phyloP scores from a whole-genome alignment of 139 green algal genomes.

The Coelastrella sp. region DNA sequence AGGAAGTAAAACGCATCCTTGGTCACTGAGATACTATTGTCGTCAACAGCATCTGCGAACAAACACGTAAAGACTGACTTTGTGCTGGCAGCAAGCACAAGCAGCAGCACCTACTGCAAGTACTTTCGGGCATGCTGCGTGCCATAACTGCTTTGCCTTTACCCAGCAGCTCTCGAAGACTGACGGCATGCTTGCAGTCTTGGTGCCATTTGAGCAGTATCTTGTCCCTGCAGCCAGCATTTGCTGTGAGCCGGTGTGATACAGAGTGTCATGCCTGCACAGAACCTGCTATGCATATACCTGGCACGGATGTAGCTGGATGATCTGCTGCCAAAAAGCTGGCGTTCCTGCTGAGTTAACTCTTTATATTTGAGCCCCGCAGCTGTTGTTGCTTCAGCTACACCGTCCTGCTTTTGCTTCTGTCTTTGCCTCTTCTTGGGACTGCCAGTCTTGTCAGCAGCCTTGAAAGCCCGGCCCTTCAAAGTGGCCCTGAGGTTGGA shows the following conservation, averaged over 20 bases:
- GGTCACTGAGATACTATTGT: conserved; percentile 47
- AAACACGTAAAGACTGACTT: neutral
- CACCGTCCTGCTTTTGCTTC: neutral
- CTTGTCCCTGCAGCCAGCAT: conserved; percentile 55
- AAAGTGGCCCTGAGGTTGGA: neutral
- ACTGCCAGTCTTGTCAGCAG: neutral
- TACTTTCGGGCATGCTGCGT: neutral
- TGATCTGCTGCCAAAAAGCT: conserved; percentile 51
- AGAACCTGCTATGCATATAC: too few species aligned
- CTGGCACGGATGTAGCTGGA: conserved; percentile 9
- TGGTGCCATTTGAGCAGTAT: conserved; percentile 66
- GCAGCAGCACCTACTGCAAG: neutral
- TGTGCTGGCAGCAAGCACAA: neutral
- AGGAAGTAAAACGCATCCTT: conserved; percentile 68
- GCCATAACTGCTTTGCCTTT: neutral
- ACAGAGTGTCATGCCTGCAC: too few species aligned
- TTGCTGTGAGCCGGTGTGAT: too few species aligned
- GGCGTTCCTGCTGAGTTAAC: conserved; percentile 64
- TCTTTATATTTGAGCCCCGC: conserved; percentile 61
- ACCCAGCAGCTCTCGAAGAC: conserved; percentile 55
- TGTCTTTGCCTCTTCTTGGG: too few species aligned
- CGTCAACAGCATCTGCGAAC: conserved; percentile 1
- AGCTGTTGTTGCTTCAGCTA: conserved; percentile 55
- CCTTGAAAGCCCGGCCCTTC: neutral
- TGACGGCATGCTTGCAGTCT: conserved; percentile 57